Evolutionary conservation across 352 stramenopile genomes (phyloP), one percentile per base, ranked within the genome.

Genomic region (Poterioochromonas sp.): DNA sequence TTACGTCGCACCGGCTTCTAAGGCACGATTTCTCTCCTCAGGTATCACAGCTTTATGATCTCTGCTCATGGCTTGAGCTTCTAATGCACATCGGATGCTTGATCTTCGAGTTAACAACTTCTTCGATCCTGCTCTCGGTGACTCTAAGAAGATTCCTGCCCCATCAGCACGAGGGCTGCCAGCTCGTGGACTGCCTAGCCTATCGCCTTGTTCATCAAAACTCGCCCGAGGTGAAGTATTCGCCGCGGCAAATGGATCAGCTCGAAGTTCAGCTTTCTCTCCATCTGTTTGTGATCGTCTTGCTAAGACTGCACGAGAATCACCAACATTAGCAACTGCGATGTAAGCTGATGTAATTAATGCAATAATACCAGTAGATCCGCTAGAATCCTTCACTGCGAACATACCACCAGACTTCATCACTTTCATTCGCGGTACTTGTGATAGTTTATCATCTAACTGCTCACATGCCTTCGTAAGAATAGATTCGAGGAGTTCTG

Each of bases 21-120:
- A 1, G 3, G 32, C 43, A 15, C 65, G 65, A 1, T 40, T 0
- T n/a, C 5, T 34, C 40, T 74, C 65, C 22, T 32, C 41, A 29
- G 37, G 39, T n/a, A 74, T 58, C 35, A 3, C 8, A 11, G n/a
- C 2, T n/a, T 74, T 74, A 39, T 74, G 65, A 39, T 74, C 65
- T n/a, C 39, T 5, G 20, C 37, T 54, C 40, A 74, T 5, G 11
- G n/a, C 62, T 47, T 35, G 8, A 32, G 54, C 54, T 32, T 39
- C 8, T 5, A 32, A 32, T 12, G 5, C 43, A 51, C 18, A 20
- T 20, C 18, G 5, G 18, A 18, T 5, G 18, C 5, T 51, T 51
- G 43, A 51, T 5, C 18, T 51, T 51, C 18, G 43, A 51, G 18
- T 51, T 51, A 51, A 20, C 18, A 20, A 5, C 18, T 51, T 18